phyloP scores from a whole-genome alignment of 2,329 filamentous ascomycete species.

The Diaporthe caulivora region DNA sequence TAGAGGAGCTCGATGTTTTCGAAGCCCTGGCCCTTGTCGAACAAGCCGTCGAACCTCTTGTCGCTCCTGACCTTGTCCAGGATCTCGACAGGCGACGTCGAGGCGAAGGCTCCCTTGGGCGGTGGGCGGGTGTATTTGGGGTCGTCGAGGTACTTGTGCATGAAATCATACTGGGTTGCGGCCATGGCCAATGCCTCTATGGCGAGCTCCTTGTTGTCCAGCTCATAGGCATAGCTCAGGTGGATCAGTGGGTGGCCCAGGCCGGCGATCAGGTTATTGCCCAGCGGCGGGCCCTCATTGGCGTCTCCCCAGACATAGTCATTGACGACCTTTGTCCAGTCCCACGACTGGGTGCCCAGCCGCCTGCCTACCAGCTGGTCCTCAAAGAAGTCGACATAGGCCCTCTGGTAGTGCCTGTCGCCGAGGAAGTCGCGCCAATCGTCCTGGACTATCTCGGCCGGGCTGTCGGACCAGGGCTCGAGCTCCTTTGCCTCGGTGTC shows the following conservation, averaged over 20 bases:
- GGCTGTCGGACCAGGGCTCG: conserved; percentile 86
- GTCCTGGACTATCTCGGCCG: conserved; percentile 82
- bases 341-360: conserved; percentile 68
- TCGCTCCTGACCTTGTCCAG: conserved; percentile 78
- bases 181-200: conserved; percentile 88
- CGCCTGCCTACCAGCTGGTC: conserved; percentile 79
- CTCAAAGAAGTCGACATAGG: conserved; percentile 95
- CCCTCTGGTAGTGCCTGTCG: conserved; percentile 84
- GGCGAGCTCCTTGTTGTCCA: conserved; percentile 85
- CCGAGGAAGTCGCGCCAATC: conserved; percentile 93
- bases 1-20: conserved; percentile 78
- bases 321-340: conserved; percentile 83
- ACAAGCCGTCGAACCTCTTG: conserved; percentile 75
- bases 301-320: conserved; percentile 75
- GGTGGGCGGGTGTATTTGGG: conserved; percentile 76
- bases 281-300: conserved; percentile 78
- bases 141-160: conserved; percentile 79
- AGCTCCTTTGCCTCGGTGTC: conserved; percentile 79
- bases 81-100: conserved; percentile 76
- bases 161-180: conserved; percentile 67
- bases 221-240: conserved; percentile 91
- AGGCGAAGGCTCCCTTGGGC: conserved; percentile 58
- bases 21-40: conserved; percentile 64
- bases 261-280: conserved; percentile 83
- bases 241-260: conserved; percentile 94